Percentiles rank a stretch among this genome's conserved stretches.
Conservation (phyloP, 2,329 filamentous ascomycete species). For the Tolypocladium inflatum region DNA sequence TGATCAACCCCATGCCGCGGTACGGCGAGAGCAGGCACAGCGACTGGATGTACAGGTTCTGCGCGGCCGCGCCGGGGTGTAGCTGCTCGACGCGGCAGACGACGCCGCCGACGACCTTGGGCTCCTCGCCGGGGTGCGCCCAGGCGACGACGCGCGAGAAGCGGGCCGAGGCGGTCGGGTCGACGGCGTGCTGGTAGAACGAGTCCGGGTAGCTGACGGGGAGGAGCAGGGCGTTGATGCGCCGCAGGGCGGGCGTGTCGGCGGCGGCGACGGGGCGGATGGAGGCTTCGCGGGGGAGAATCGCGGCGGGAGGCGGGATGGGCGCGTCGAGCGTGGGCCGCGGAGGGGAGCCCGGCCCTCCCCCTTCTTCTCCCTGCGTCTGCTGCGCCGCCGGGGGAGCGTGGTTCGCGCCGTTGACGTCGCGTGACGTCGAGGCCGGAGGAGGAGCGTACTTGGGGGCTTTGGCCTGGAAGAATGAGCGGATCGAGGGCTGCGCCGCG, state of each 20-base stretch:
- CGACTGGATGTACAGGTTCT: conserved; percentile 55
- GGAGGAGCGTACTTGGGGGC: conserved; percentile 26
- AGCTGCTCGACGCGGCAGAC: conserved; percentile 49
- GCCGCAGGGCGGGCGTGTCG: conserved; percentile 49
- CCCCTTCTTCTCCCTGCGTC: not conserved
- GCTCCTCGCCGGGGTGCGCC: conserved; percentile 30
- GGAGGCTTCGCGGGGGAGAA: conserved; percentile 36
- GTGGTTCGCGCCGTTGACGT: conserved; percentile 13
- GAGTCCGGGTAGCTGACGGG: conserved; percentile 54
- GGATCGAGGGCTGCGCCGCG: conserved; percentile 45
- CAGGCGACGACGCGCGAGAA: conserved; percentile 54
- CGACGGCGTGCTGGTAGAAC: conserved; percentile 49
- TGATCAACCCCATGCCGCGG: conserved; percentile 47
- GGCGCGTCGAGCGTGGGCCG: conserved; percentile 9
- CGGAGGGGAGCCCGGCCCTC: conserved; percentile 7
- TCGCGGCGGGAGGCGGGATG: conserved; percentile 16
- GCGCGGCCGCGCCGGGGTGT: conserved; percentile 9
- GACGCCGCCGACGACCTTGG: conserved; percentile 51
- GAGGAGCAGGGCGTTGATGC: conserved; percentile 56
- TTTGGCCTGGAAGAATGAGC: conserved; percentile 50
- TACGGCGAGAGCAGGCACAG: conserved; percentile 55
- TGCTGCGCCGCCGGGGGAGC: conserved; percentile 12
- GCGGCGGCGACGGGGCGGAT: conserved; percentile 40
- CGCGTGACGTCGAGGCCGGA: conserved; percentile 17
- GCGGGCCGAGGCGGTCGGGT: conserved; percentile 37